Base-by-base conservation (phyloP, 805 yeast species). In the Wickerhamomyces alni region DNA sequence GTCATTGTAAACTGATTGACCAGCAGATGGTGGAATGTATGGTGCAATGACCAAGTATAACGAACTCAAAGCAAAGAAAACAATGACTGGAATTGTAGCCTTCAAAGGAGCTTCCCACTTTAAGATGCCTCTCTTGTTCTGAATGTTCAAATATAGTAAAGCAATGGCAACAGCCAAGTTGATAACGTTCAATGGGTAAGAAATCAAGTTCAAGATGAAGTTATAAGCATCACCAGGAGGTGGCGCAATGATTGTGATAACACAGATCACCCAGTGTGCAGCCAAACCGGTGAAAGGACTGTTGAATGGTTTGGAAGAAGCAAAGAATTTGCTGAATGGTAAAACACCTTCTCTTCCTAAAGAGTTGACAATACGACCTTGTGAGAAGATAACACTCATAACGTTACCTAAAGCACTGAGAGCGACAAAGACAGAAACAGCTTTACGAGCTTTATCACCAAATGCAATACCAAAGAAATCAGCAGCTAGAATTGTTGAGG, bases 211-310 rank as follows among this genome's bases (percentile, higher is more conserved):
- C 60, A 83, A 59, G 49, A 86, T 77, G 58, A 87, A 82, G 60
- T 83, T 82, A 66, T 84, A 86, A 35, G 94, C 94, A 56, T 85
- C 94, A 41, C 93, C 94, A 19, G 89, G 85, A 16, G 93, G 91
- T 31, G 87, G 86, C 4, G 91, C 93, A 34, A 84, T 55, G 44
- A 87, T 76, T 36, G 87, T 79, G 38, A 86, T 68, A 30, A 82
- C 62, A 65, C 89, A 83, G 15, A 85, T 80, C 34, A 80, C 59
- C 76, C 86, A 85, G 57, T 86, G 94, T 59, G 82, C 82, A 50
- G 80, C 68, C 38, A 86, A 65, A 37, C 91, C 94, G 32, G 78
- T 74, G 46, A 76, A 61, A 33, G 95, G 95, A 3, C 93, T 69
- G 49, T 73, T 74, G 61, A 83, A 82, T 5, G 94, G 94, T 54